A percentile compares a stretch with the other conserved stretches of the same genome.
phyloP scores from a whole-genome alignment of 306 rosid species.

The Abrus precatorius region DNA sequence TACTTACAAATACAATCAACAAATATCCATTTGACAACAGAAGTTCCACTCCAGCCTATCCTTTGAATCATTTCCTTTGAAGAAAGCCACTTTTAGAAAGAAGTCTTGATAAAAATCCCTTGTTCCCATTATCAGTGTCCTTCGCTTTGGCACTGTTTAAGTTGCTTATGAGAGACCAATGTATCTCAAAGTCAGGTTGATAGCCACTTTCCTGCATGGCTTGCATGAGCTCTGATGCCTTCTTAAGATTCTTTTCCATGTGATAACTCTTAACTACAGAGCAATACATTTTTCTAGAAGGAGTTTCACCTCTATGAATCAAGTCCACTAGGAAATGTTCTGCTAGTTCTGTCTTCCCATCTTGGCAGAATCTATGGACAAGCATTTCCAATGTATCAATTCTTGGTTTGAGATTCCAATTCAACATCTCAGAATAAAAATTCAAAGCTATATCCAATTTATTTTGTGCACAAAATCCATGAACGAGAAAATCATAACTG shows the following conservation, averaged over 20 bases:
- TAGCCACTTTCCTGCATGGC: slow-evolving; percentile 82
- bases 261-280: slow-evolving; percentile 65
- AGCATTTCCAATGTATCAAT: slow-evolving; percentile 63
- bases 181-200: slow-evolving; percentile 88
- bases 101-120: slow-evolving; percentile 82
- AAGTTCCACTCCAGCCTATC: slow-evolving; percentile 2
- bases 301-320: slow-evolving; percentile 66
- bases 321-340: slow-evolving; percentile 66
- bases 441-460: slow-evolving; percentile 64
- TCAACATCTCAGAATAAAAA: slow-evolving; percentile 78
- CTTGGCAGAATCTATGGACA: slow-evolving; percentile 61
- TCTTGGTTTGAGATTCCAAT: slow-evolving; percentile 65
- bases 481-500: slow-evolving; percentile 74
- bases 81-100: slow-evolving; percentile 79
- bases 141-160: slow-evolving; percentile 59
- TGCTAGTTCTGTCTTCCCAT: slow-evolving; percentile 72
- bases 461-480: slow-evolving; percentile 62
- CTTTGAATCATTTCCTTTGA: slow-evolving; percentile 45
- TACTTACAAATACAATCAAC: slow-evolving; percentile 13
- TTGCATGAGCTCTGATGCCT: slow-evolving; percentile 75
- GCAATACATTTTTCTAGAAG: slow-evolving; percentile 69
- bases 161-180: slow-evolving; percentile 91
- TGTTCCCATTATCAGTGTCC: slow-evolving; percentile 48
- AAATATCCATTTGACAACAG: not conserved
- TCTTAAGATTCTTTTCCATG: slow-evolving; percentile 64